Conservation (phyloP, 1,284 basidiomycete genomes). For the Papiliotrema laurentii region DNA sequence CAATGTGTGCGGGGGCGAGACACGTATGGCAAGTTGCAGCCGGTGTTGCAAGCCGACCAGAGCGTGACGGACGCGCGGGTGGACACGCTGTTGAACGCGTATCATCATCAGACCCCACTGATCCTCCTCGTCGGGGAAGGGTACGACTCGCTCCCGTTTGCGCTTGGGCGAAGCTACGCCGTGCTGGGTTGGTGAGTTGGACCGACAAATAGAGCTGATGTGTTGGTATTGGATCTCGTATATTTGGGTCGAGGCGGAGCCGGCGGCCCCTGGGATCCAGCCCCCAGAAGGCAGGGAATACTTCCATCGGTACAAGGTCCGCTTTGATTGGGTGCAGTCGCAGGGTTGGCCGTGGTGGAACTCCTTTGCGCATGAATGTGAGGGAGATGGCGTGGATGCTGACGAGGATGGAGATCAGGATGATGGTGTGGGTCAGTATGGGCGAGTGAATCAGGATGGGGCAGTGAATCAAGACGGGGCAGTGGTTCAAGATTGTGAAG, state of each 20-base stretch:
- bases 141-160: conserved; percentile 36
- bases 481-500: too few relatives aligned
- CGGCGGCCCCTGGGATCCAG: conserved; percentile 9
- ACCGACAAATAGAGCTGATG: too few relatives aligned
- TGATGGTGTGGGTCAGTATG: too few relatives aligned
- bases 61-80: conserved; percentile 26
- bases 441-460: too few relatives aligned
- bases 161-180: conserved; percentile 28
- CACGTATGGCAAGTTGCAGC: conserved; percentile 9
- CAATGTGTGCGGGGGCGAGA: conserved; percentile 19
- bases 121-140: conserved; percentile 37
- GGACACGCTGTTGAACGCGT: conserved; percentile 29
- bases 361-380: too few relatives aligned
- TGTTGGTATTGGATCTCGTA: conserved; percentile 38
- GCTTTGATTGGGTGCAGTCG: conserved; percentile 40
- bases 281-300: conserved; percentile 16
- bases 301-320: conserved; percentile 38
- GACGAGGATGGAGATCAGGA: too few relatives aligned
- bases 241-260: conserved; percentile 41
- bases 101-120: conserved; percentile 23
- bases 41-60: conserved; percentile 34
- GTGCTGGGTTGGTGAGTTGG: conserved; percentile 40
- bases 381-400: too few relatives aligned
- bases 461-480: too few relatives aligned
- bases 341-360: conserved; percentile 43